A percentile compares a stretch with the other conserved stretches of the same genome.
Evolutionary conservation across 1,139 yeast species (phyloP).

Genomic region (Arxiozyma slooffiae): DNA sequence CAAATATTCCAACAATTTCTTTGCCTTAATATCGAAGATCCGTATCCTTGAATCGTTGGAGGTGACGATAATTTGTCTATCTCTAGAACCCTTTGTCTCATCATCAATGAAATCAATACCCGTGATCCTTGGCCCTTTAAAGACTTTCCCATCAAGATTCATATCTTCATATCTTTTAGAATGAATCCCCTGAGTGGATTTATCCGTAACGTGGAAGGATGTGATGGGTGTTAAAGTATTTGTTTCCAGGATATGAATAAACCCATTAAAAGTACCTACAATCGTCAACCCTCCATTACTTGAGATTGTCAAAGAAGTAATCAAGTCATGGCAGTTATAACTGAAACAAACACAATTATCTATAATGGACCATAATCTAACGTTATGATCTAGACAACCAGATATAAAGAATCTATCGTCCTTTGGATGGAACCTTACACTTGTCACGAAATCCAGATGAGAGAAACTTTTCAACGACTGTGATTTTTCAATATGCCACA

Average conservation of each 20-base stretch:
- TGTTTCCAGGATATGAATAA: slow-evolving; percentile 52
- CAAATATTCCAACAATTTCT: slow-evolving; percentile 53
- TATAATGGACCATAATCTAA: slow-evolving; percentile 78
- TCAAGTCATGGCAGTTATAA: slow-evolving; percentile 26
- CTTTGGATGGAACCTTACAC: slow-evolving; percentile 70
- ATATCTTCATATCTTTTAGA: slow-evolving; percentile 4
- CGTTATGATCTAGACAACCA: slow-evolving; percentile 69
- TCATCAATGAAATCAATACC: slow-evolving; percentile 35
- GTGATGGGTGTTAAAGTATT: slow-evolving; percentile 49
- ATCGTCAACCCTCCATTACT: slow-evolving; percentile 47
- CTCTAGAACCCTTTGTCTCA: neutral
- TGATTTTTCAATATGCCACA: slow-evolving; percentile 75
- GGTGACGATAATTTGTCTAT: slow-evolving; percentile 40
- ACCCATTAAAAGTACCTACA: slow-evolving; percentile 78
- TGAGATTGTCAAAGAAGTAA: slow-evolving; percentile 25
- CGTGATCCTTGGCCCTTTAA: slow-evolving; percentile 39
- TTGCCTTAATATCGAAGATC: slow-evolving; percentile 46
- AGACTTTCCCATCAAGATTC: slow-evolving; percentile 5
- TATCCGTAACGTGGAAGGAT: slow-evolving; percentile 45
- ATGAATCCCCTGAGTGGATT: slow-evolving; percentile 12
- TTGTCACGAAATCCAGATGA: slow-evolving; percentile 76
- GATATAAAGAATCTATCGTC: slow-evolving; percentile 84
- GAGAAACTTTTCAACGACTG: slow-evolving; percentile 55
- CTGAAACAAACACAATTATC: slow-evolving; percentile 45
- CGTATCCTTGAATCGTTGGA: slow-evolving; percentile 77